Conservation (phyloP, 805 yeast genomes). For the Scheffersomyces stipitis region DNA sequence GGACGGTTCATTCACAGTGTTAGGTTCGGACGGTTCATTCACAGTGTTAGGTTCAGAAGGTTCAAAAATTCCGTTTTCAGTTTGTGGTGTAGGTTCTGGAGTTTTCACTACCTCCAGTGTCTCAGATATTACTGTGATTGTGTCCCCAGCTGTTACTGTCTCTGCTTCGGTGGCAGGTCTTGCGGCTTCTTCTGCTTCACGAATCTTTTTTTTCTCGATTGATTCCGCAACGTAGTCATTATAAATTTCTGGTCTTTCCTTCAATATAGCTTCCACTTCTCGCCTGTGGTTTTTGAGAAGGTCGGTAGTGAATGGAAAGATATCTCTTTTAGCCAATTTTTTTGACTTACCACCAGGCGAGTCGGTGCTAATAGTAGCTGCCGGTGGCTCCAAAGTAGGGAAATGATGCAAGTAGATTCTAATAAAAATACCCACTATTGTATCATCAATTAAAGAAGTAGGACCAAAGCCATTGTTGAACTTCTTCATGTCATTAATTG, state of each 20-base stretch:
- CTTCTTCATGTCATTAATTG: conserved; percentile 60
- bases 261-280: conserved; percentile 29
- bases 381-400: background rate
- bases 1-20: too few relatives aligned
- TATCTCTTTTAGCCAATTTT: conserved; percentile 41
- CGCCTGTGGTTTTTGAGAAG: conserved; percentile 27
- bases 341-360: conserved; percentile 32
- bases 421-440: conserved; percentile 61
- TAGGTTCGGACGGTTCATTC: too few relatives aligned
- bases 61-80: too few relatives aligned
- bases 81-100: too few relatives aligned
- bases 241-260: conserved; percentile 30
- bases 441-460: conserved; percentile 72
- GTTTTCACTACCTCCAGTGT: too few relatives aligned
- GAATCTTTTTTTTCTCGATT: conserved; percentile 3
- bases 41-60: too few relatives aligned
- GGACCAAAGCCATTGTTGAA: conserved; percentile 82
- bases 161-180: too few relatives aligned
- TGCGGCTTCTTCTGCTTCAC: background rate
- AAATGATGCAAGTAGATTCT: conserved; percentile 37
- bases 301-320: conserved; percentile 41
- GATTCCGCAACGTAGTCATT: conserved; percentile 21
- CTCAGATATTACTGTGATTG: too few relatives aligned
- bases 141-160: too few relatives aligned
- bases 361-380: conserved; percentile 16